A percentile compares a stretch with the other conserved stretches of the same genome.
These are phyloP conservation scores for Golovinomyces cichoracearum DNA, from an alignment of 2,329 filamentous ascomycete genomes.

Conservation along the genomic window DNA sequence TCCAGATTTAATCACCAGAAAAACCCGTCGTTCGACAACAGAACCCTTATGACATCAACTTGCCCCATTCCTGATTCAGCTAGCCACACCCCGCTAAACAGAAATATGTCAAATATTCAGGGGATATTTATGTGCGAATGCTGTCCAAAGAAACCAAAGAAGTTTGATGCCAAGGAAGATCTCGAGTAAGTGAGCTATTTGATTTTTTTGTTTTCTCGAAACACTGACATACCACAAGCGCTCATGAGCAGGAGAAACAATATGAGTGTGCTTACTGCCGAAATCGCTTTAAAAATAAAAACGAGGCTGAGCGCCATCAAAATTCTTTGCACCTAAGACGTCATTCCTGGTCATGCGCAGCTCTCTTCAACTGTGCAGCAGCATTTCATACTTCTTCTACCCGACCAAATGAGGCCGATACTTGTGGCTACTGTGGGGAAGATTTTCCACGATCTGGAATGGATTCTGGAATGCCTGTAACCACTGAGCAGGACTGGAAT, in stretches of 20 bases:
- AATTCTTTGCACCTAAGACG: conserved; percentile 79
- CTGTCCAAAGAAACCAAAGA: conserved; percentile 90
- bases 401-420: conserved; percentile 42
- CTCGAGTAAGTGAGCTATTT: conserved; percentile 36
- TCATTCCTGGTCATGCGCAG: conserved; percentile 92
- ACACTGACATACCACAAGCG: conserved; percentile 23
- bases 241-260: conserved; percentile 85
- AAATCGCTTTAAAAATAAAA: conserved; percentile 97
- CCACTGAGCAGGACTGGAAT: conserved; percentile 73
- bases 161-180: conserved; percentile 66
- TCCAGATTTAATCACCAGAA: conserved; percentile 15
- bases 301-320: conserved; percentile 86
- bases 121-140: conserved; percentile 62
- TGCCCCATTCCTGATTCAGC: conserved; percentile 21
- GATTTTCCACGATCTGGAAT: conserved; percentile 35
- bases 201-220: not conserved
- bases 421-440: conserved; percentile 85
- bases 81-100: conserved; percentile 19
- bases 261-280: conserved; percentile 81
- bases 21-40: conserved; percentile 17
- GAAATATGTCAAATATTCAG: conserved; percentile 23
- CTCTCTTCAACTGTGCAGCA: conserved; percentile 48
- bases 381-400: conserved; percentile 65
- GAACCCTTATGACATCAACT: conserved; percentile 16
- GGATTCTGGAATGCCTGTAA: conserved; percentile 19